phyloP scores from a whole-genome alignment of 2,329 filamentous ascomycete genomes.

The Fusarium scirpi region DNA sequence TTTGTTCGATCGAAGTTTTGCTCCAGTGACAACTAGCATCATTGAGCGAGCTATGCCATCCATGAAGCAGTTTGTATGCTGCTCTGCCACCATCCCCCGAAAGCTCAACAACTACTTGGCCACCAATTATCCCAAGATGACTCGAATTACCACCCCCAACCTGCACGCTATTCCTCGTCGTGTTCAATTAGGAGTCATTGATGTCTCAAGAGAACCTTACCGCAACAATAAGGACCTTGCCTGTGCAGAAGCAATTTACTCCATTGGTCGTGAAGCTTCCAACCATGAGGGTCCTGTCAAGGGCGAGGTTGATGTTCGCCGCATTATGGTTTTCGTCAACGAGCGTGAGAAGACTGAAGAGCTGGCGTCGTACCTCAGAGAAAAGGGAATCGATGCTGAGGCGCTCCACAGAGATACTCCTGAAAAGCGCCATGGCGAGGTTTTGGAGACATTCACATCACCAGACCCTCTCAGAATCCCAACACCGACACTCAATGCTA shows the following conservation, averaged over 20 bases:
- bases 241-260: slow-evolving; percentile 94
- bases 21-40: slow-evolving; percentile 82
- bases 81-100: slow-evolving; percentile 94
- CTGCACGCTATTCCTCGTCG: slow-evolving; percentile 94
- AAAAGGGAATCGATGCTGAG: slow-evolving; percentile 89
- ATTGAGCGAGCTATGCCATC: slow-evolving; percentile 85
- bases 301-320: slow-evolving; percentile 75
- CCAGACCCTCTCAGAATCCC: slow-evolving; percentile 56
- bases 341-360: slow-evolving; percentile 90
- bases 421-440: slow-evolving; percentile 80
- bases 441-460: slow-evolving; percentile 79
- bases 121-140: slow-evolving; percentile 83
- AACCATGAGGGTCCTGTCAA: slow-evolving; percentile 68
- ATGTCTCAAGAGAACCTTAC: slow-evolving; percentile 93
- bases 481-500: slow-evolving; percentile 47
- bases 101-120: slow-evolving; percentile 88
- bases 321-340: slow-evolving; percentile 96
- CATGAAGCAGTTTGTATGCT: slow-evolving; percentile 87
- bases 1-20: slow-evolving; percentile 92
- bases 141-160: slow-evolving; percentile 91
- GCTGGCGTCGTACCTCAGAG: slow-evolving; percentile 80
- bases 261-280: slow-evolving; percentile 82
- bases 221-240: slow-evolving; percentile 92
- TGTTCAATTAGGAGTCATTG: slow-evolving; percentile 92
- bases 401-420: slow-evolving; percentile 87